Base-by-base conservation (phyloP, 2,329 filamentous ascomycete species). In the Penicillium sp. region DNA sequence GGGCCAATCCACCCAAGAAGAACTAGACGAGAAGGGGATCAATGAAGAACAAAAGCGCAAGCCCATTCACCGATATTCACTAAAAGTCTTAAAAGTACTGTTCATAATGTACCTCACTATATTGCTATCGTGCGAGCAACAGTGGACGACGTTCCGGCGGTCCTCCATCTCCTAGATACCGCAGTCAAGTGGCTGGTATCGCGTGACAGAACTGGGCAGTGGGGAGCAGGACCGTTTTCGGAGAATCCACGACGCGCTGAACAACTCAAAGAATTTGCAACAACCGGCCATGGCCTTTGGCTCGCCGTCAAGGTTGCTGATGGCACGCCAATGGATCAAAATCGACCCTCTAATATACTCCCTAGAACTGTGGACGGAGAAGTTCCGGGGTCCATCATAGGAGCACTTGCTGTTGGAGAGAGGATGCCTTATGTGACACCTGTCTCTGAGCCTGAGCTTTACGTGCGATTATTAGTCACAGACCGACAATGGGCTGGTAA, bases 101-200 rank as follows among this genome's bases (percentile, higher is more conserved):
- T 33, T 13, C 13, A 15, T 13, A 33, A 6, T 33, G 31, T 5
- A 6, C 12, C 31, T 13, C 12, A 13, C 12, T 5, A 33, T 2
- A 13, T 33, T 15, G 5, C 9, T 33, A 33, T 33, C 31, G 49
- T 60, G 6, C 42, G 54, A 3, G 59, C 27, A 50, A 59, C 56
- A 53, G 55, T 53, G 25, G 56, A 61, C 42, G 47, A n/a, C 29
- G 31, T 35, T 19, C 59, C 50, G 5, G 58, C 51, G 29, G 60
- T 62, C 54, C 54, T 61, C 50, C 19, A 55, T 29, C 39, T 62
- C 36, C 54, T 61, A 41, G 60, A 62, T 12, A 53, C 41, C 50
- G 47, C 60, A 48, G 54, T 61, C 39, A n/a, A 58, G 53, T 62
- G 58, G 60, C 55, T 62, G 2, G 60, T 50, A 35, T 61, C 60